Evolutionary conservation across 2,329 filamentous ascomycete species (phyloP), one percentile per base, ranked within the genome.

Genomic region (Xylariaceae sp.): DNA sequence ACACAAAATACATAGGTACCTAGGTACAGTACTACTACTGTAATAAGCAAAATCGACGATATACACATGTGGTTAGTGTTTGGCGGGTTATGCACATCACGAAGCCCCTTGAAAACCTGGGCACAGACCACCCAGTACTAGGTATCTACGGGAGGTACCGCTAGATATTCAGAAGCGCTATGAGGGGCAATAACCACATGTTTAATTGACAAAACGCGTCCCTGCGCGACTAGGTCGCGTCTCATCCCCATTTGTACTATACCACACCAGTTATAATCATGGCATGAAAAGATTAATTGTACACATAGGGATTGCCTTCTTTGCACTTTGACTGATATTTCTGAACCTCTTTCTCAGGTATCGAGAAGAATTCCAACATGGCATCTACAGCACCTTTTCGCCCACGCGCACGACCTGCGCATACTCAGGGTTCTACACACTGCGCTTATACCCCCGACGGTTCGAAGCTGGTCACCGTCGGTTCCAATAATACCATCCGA

Each of bases 381-480:
- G 69, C 76, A 52, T 76, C 75, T 2, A 72, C 75, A 53, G 71
- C 74, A 62, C 72, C 73, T 44, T 73, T 73, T 21, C 82, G 84
- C 64, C 79, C 87, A 44, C 81, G 87, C 68, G 84, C 85, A 55
- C 80, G 88, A 59, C 87, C 88, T n/a, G 86, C 85, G 6, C 86
- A 99, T 75, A 93, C 92, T 2, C 88, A 90, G 51, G 96, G 96
- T 62, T 86, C 87, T 55, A 98, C 96, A 2, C 92, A 87, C 67
- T 87, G 96, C 65, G 85, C 90, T 62, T 98, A 98, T 76, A 97
- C 93, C 1, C 91, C 92, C 6, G 88, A 96, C 73, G 95, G 96
- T 61, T 84, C 83, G 65, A 91, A 90, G 67, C 82, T 99, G 56
- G 86, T 98, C 64, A 98, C 95, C 9, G 93, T 92, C 59, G 95